Percentiles rank a stretch among this genome's conserved stretches.
Conservation (phyloP, 2,329 filamentous ascomycete genomes). For the Fusarium aywerte region DNA sequence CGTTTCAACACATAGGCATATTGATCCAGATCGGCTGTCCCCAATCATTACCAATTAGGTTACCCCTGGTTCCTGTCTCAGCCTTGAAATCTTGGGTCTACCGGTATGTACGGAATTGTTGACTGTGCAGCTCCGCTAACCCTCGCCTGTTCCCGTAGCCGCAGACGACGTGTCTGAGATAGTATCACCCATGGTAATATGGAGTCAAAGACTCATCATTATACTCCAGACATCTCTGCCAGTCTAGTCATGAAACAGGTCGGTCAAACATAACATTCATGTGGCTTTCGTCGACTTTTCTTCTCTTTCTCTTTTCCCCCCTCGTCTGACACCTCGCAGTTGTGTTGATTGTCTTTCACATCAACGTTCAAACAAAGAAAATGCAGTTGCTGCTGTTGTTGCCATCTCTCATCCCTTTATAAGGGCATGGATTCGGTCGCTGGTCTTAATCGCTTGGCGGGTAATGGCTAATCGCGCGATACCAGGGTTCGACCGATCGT, state of each 20-base stretch:
- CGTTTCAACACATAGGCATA: slow-evolving; percentile 5
- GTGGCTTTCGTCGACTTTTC: not conserved
- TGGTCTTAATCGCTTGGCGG: slow-evolving; percentile 12
- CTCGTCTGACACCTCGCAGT: slow-evolving; percentile 35
- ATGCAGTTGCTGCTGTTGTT: slow-evolving; percentile 22
- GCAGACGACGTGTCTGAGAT: slow-evolving; percentile 13
- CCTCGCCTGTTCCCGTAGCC: slow-evolving; percentile 10
- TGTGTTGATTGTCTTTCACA: slow-evolving; percentile 12
- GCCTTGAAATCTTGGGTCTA: not conserved
- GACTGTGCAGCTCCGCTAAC: slow-evolving; percentile 12
- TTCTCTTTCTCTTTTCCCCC: not conserved
- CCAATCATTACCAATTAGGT: slow-evolving; percentile 1
- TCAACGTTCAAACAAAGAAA: slow-evolving; percentile 30
- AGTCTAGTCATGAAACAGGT: not conserved
- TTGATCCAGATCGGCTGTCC: slow-evolving; percentile 3
- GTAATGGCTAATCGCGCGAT: not conserved
- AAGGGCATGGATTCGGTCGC: not conserved
- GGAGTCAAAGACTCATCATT: slow-evolving; percentile 26
- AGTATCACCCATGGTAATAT: slow-evolving; percentile 16
- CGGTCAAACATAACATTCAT: not conserved
- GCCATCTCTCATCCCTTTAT: not conserved
- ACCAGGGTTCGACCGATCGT: not conserved
- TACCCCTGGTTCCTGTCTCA: not conserved
- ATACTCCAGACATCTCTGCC: not conserved
- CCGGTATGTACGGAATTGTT: slow-evolving; percentile 3